A percentile compares a stretch with the other conserved stretches of the same genome.
Conservation (phyloP, 768 basidiomycete species). For the Lactifluus hygrophoroides region DNA sequence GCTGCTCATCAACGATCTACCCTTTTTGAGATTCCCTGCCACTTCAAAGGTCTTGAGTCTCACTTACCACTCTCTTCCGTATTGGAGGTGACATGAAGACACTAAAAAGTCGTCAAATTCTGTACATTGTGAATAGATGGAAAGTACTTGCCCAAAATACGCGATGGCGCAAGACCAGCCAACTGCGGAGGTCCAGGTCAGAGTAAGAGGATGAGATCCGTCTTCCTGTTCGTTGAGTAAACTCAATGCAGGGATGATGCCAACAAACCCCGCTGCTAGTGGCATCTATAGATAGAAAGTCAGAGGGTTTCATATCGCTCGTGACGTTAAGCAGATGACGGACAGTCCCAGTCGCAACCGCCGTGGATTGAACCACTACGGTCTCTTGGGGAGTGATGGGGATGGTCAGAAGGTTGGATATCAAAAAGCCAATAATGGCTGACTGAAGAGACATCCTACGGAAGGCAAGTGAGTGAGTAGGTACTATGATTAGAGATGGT, state of each 20-base stretch:
- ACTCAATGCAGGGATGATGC: conserved; percentile 84
- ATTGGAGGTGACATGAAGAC: conserved; percentile 96
- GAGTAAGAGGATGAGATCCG: conserved; percentile 62
- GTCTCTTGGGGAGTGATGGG: conserved; percentile 88
- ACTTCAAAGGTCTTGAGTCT: neutral
- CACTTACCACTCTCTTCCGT: conserved; percentile 82
- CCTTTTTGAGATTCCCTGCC: neutral
- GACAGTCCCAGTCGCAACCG: conserved; percentile 82
- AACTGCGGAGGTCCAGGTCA: conserved; percentile 66
- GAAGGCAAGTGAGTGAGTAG: neutral
- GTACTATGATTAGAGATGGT: conserved; percentile 9
- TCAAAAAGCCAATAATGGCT: conserved; percentile 81
- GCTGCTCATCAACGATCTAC: conserved; percentile 89
- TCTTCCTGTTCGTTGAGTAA: conserved; percentile 69
- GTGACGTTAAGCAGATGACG: neutral
- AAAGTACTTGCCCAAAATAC: conserved; percentile 67
- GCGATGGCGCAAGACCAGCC: conserved; percentile 88
- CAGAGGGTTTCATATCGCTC: neutral
- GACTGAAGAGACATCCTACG: conserved; percentile 92
- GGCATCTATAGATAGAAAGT: conserved; percentile 48
- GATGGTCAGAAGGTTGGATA: conserved; percentile 64
- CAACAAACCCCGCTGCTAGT: conserved; percentile 81
- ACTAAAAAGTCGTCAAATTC: conserved; percentile 30
- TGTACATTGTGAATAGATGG: neutral
- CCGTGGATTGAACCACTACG: conserved; percentile 90